Evolutionary conservation across 2,329 filamentous ascomycete genomes (phyloP), one percentile per base, ranked within the genome.

Genomic region (Tricladium varicosporioides): DNA sequence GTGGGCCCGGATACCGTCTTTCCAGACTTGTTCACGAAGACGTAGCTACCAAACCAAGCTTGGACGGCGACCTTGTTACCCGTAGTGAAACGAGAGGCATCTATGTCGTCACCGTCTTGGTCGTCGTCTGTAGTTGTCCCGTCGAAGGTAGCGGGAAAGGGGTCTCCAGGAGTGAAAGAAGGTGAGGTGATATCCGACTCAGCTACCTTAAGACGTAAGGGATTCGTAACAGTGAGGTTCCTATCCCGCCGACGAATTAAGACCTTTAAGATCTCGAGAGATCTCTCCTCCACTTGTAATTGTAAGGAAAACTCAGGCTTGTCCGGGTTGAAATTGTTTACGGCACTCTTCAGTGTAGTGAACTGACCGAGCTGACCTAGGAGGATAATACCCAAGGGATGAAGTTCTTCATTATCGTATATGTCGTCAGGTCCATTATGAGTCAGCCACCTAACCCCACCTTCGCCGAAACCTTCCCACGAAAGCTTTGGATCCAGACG

Each of bases 251-350:
- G 36, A 53, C 45, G 53, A 53, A 59, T 51, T 32, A 59, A 45
- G 36, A 19, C 43, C 49, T 56, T 59, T 19, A 59, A 46, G 42
- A 59, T 46, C 16, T 50, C 36, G 11, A 59, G 49, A 46, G 44
- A 53, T 45, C 46, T 44, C 15, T 59, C 45, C 5, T 53, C 44
- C 2, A 59, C 54, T 31, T 59, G 15, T 53, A 59, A 51, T 42
- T 59, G 33, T 53, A 59, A 59, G 33, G 53, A 56, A 56, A 59
- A 59, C 54, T 59, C 45, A 53, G 49, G 53, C 54, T 54, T 59
- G 32, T 56, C 42, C 16, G n/a, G 33, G 45, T 56, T 43, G 42
- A 59, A 59, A 51, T 59, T 56, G 22, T 59, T 53, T 50, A 40
- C 27, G 31, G 53, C 45, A 50, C 44, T 57, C 14, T 46, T 59